Evolutionary conservation across 2,329 filamentous ascomycete genomes (phyloP), one percentile per base, ranked within the genome.

Genomic region (Phialocephala sp.): DNA sequence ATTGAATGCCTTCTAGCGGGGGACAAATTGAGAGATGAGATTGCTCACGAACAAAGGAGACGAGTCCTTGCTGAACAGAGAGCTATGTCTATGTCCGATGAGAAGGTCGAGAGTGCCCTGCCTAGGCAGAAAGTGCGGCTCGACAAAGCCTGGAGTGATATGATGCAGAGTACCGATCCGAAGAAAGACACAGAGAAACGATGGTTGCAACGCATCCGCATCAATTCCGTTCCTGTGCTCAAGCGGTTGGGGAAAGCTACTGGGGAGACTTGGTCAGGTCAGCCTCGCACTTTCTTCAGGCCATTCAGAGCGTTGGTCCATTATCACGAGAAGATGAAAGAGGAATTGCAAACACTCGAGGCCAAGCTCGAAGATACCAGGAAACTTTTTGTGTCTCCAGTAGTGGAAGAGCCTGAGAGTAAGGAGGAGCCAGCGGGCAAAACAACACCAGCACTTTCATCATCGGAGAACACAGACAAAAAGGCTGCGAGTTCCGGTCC

Each of bases 181-280:
- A 50, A 50, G 45, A 50, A 50, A 24, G 45, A 50, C 18, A 50
- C 8, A 1, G 45, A 50, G n/a, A 50, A 50, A 22, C 45, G n/a
- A 22, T 50, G 45, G 45, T 4, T 50, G 6, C 45, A 50, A n/a
- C n/a, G 45, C 5, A 50, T 50, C n/a, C 45, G 45, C 2, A 24
- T 50, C 45, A 50, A 50, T 22, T 50, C 45, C 9, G 45, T 50
- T 50, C 45, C 45, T 22, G 45, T 50, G 11, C 45, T 50, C 6
- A 50, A 24, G 45, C 20, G 45, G 9, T 24, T 50, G 45, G 45
- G 45, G n/a, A 22, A 24, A 3, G 45, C 20, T 50, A 24, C 45
- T n/a, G 45, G 45, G 8, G 45, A 50, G 45, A 50, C 45, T 8
- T 50, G 45, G 45, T 22, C 45, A 24, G 45, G 45, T 24, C 20